Evolutionary conservation across 352 stramenopile genomes (phyloP), one percentile per base, ranked within the genome.

Genomic region (Phytophthora rubi): DNA sequence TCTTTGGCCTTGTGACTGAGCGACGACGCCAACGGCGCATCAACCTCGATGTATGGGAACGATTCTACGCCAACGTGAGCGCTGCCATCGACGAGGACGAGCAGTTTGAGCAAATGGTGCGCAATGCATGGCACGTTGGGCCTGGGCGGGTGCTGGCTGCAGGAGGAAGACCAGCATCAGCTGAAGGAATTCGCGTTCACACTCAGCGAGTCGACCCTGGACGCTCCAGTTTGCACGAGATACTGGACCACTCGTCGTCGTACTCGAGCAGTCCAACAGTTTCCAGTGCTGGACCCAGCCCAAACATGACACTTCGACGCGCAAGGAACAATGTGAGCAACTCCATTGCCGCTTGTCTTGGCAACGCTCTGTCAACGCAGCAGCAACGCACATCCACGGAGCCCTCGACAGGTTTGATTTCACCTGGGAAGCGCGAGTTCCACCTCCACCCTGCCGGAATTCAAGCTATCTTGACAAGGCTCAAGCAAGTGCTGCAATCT

Each of bases 101-200:
- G 39, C 97, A 98, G 64, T 98, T 98, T 64, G 91, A 97, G 76
- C 74, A 95, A 49, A 96, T 98, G 87, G 92, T 98, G 71, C 88
- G 89, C 60, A 97, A 97, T 62, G 84, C 83, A 4, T 91, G 83
- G 83, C 81, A 91, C 55, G 76, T 95, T 35, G 81, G 73, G 3
- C 77, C 83, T 23, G 54, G 51, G 0, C 63, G 54, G 12, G 37
- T 55, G 26, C 21, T 52, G 6, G 35, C 23, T 18, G 12, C 37
- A 23, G 39, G 44, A 9, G 26, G 6, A 9, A 65, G 18, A 62
- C 15, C 52, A 37, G 37, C 28, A 45, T n/a, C 60, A 10, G 30
- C 26, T n/a, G 63, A 72, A 13, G 44, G 28, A 26, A 59, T 42
- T 35, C 77, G 85, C 51, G 21, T 77, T 21, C 35, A 44, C 35